Evolutionary conservation across 2,329 filamentous ascomycete genomes (phyloP).

Genomic region (Penicillium paneum): DNA sequence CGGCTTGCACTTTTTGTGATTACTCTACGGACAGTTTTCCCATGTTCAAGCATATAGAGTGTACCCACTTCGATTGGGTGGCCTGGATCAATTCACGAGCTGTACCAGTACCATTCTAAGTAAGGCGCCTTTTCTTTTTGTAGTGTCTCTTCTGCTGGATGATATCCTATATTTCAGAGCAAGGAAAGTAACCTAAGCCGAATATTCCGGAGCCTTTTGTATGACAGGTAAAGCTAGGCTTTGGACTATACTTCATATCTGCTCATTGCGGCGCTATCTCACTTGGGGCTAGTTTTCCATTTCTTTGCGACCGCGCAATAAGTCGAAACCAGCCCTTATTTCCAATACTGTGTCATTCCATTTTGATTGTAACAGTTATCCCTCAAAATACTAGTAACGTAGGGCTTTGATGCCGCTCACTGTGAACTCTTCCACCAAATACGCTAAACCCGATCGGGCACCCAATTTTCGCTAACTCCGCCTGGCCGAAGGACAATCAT

Average conservation of each 20-base stretch:
- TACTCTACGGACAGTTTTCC: slow-evolving; percentile 29
- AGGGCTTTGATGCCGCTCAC: background rate
- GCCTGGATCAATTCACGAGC: slow-evolving; percentile 39
- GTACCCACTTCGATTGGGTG: slow-evolving; percentile 26
- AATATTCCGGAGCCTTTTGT: background rate
- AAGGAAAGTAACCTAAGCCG: background rate
- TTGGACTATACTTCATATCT: background rate
- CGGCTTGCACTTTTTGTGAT: slow-evolving; percentile 23
- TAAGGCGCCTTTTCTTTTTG: background rate
- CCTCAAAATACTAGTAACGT: background rate
- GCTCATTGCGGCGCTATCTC: background rate
- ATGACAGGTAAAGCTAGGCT: background rate
- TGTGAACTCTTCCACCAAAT: slow-evolving; percentile 8
- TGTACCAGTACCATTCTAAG: slow-evolving; percentile 33
- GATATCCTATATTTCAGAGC: background rate
- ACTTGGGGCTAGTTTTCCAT: background rate
- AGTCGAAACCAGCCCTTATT: background rate
- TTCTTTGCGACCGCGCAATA: background rate
- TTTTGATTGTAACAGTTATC: background rate
- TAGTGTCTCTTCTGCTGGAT: background rate
- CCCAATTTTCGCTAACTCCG: slow-evolving; percentile 25
- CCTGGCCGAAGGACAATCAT: slow-evolving; percentile 16
- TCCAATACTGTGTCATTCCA: no score
- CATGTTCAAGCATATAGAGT: slow-evolving; percentile 43
- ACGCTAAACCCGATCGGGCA: slow-evolving; percentile 28